These are phyloP conservation scores for Coemansia sp. DNA, from an alignment of 192 early-diverging fungal genomes.

Conservation along the genomic window DNA sequence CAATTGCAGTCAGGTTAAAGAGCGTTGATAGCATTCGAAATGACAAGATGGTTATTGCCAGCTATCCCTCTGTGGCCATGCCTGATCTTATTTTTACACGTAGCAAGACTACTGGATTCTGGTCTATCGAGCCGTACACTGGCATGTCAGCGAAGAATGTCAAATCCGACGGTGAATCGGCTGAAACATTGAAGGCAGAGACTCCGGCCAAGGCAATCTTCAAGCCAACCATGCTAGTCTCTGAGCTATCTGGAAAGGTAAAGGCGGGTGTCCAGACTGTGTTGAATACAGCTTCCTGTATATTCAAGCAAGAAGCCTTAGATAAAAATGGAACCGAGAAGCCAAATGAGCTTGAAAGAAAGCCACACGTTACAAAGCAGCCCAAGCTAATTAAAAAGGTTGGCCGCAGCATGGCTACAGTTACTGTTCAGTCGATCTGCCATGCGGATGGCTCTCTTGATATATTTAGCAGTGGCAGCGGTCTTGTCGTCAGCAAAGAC, in stretches of 20 bases:
- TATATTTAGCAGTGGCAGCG: neutral
- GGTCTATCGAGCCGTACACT: slow-evolving; percentile 20
- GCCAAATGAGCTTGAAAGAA: neutral
- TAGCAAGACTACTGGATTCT: slow-evolving; percentile 31
- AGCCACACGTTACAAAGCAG: neutral
- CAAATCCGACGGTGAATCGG: neutral
- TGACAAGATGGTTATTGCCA: slow-evolving; percentile 73
- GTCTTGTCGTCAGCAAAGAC: neutral
- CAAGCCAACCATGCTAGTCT: no score
- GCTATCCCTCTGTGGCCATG: slow-evolving; percentile 8
- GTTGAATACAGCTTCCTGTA: no score
- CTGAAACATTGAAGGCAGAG: neutral
- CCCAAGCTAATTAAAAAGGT: neutral
- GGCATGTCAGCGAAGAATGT: neutral
- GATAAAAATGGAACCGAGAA: neutral
- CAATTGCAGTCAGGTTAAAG: neutral
- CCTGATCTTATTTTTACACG: slow-evolving; percentile 21
- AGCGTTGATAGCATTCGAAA: slow-evolving; percentile 60
- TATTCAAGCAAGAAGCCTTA: neutral
- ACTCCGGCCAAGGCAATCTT: neutral
- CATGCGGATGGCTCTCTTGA: slow-evolving; percentile 1
- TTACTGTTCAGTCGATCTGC: neutral
- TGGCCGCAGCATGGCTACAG: neutral
- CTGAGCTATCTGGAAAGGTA: no score
- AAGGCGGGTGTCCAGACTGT: no score